Evolutionary conservation across 257 asterid genomes (phyloP).

Genomic region (Plantago major): DNA sequence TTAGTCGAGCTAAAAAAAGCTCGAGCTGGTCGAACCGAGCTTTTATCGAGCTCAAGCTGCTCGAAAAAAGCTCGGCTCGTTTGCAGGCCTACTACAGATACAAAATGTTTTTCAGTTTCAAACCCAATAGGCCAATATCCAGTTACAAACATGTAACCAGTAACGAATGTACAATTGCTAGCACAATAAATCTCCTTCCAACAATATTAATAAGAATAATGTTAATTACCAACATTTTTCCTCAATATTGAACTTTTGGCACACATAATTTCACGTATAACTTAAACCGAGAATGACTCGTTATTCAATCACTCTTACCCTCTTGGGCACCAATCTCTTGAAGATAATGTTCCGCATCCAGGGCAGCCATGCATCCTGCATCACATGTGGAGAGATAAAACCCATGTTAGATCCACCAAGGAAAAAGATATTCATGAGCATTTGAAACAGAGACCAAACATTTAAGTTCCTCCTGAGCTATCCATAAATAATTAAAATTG

Average conservation of each 20-base stretch:
- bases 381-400: not conserved
- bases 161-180: not conserved
- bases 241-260: not conserved
- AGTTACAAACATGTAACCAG: not conserved
- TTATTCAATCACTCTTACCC: constrained; percentile 88
- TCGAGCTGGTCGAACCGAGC: no score
- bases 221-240: not conserved
- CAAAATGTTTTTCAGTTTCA: not conserved
- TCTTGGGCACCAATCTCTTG: constrained; percentile 80
- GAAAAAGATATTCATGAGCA: not conserved
- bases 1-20: no score
- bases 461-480: no score
- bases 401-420: constrained; percentile 9
- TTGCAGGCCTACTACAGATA: no score
- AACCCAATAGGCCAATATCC: not conserved
- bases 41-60: no score
- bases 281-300: constrained; percentile 26
- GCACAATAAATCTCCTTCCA: not conserved
- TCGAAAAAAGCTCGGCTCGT: no score
- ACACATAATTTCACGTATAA: constrained; percentile 7
- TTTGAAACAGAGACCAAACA: no score
- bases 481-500: no score
- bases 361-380: constrained; percentile 97
- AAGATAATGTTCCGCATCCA: constrained; percentile 95
- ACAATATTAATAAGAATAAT: not conserved